Conservation (phyloP, 2,329 filamentous ascomycete species). For the Aspergillus piperis region DNA sequence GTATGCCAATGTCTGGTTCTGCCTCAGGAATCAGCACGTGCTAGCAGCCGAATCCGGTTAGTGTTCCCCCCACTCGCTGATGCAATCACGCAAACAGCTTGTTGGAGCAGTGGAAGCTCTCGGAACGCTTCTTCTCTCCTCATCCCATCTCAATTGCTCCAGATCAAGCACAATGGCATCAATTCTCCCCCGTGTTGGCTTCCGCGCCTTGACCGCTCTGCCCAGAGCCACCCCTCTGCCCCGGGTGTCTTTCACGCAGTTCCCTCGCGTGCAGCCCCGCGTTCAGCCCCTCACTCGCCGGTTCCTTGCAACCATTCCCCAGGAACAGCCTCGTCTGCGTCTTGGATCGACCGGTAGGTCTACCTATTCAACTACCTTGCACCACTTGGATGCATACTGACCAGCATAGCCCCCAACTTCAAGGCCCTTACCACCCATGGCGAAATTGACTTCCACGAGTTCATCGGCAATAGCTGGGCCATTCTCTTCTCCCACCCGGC, state of each 20-base stretch:
- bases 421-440: constrained; percentile 66
- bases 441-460: constrained; percentile 69
- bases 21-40: no score
- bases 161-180: constrained; percentile 29
- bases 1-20: no score
- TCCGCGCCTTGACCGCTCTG: constrained; percentile 28
- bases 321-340: constrained; percentile 38
- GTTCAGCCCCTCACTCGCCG: constrained; percentile 32
- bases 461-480: constrained; percentile 68
- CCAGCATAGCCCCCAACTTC: constrained; percentile 61
- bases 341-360: constrained; percentile 37
- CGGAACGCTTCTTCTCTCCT: neutral
- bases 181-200: constrained; percentile 27
- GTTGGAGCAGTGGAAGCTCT: neutral
- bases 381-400: neutral
- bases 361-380: no score
- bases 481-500: constrained; percentile 69
- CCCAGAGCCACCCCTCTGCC: constrained; percentile 25
- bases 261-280: constrained; percentile 22
- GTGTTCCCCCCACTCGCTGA: neutral
- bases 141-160: neutral
- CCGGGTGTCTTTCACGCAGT: constrained; percentile 16
- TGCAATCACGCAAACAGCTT: neutral
- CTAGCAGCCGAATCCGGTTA: neutral
- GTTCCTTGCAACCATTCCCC: constrained; percentile 29